phyloP scores from a whole-genome alignment of 1,284 basidiomycete species.

The Heterobasidion parviporum region DNA sequence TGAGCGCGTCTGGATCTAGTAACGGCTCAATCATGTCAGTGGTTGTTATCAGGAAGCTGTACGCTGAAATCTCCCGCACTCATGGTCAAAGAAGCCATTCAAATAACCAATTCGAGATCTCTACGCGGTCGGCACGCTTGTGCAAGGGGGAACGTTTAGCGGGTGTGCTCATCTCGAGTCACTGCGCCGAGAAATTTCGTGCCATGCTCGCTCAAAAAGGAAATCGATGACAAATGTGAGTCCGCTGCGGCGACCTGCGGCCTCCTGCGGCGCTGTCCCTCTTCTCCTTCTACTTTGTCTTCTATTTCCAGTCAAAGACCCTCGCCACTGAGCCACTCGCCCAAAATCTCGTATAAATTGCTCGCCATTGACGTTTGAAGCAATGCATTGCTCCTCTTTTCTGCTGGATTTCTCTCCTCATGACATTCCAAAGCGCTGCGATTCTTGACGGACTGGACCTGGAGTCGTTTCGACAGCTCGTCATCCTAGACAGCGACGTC shows the following conservation, averaged over 20 bases:
- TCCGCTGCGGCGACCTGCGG: too few species aligned
- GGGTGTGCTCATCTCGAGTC: not conserved
- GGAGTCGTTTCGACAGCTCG: too few species aligned
- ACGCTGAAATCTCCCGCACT: not conserved
- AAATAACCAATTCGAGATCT: not conserved
- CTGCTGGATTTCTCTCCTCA: too few species aligned
- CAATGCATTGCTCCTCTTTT: too few species aligned
- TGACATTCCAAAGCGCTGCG: too few species aligned
- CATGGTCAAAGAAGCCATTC: not conserved
- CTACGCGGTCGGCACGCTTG: not conserved
- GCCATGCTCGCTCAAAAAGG: not conserved
- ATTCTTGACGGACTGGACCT: too few species aligned
- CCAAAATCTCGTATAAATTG: too few species aligned
- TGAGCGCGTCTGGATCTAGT: constrained; percentile 37
- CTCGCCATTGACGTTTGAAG: too few species aligned
- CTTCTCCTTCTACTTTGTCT: too few species aligned
- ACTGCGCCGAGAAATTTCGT: not conserved
- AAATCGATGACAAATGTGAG: not conserved
- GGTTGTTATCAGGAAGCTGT: not conserved
- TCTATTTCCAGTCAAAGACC: too few species aligned
- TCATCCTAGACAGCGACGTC: not conserved
- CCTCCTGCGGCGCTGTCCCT: too few species aligned
- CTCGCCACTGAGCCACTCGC: too few species aligned
- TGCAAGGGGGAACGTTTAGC: not conserved
- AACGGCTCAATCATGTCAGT: constrained; percentile 1